Percentiles rank a stretch among this genome's conserved stretches.
Conservation (phyloP, 2,329 filamentous ascomycete genomes). For the Cordyceps pruinosa region DNA sequence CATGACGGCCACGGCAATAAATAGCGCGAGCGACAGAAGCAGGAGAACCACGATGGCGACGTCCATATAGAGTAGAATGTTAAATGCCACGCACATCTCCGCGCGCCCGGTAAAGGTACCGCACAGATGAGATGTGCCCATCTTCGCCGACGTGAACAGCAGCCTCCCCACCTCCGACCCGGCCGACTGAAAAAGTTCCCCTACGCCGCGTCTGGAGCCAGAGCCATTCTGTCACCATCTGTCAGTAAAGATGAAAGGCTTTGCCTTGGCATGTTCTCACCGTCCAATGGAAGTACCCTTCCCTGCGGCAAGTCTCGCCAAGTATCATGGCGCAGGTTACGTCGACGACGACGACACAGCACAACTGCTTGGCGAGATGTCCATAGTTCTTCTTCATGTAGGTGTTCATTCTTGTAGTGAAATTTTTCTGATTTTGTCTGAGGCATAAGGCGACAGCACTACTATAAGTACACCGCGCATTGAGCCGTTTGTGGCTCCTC, state of each 20-base stretch:
- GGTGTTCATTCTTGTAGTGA: not conserved
- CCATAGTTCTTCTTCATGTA: not conserved
- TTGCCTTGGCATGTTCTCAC: not conserved
- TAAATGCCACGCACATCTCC: not conserved
- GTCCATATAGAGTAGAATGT: not conserved
- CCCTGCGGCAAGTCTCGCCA: not conserved
- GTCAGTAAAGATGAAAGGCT: no score
- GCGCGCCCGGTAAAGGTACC: not conserved
- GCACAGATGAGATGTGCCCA: not conserved
- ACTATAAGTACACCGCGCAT: not conserved
- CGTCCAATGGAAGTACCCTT: not conserved
- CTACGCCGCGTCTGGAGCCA: not conserved
- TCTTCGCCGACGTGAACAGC: not conserved
- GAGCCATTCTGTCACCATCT: no score
- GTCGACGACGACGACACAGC: not conserved
- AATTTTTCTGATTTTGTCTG: no score
- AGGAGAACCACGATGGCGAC: not conserved
- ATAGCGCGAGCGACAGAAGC: not conserved
- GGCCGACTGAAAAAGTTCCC: not conserved
- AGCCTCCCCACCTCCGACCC: not conserved
- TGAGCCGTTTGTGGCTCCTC: not conserved
- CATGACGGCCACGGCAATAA: not conserved
- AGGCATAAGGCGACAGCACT: not conserved
- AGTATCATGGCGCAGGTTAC: not conserved
- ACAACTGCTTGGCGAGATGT: not conserved